These are phyloP conservation scores for Silene uniflora DNA, from an alignment of 148 eudicot species.

Conservation along the genomic window DNA sequence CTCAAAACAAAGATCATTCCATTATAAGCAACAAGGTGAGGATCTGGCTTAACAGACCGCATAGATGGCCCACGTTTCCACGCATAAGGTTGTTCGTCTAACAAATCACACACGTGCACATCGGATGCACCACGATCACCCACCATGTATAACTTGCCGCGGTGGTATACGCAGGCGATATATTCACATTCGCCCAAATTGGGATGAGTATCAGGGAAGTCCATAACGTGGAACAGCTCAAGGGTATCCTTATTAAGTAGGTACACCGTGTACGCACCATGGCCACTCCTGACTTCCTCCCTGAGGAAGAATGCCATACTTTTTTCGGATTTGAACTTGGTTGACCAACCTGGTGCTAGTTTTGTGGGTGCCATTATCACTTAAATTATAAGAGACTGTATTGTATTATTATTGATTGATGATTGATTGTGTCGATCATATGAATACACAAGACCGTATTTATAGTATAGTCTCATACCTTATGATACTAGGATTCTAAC, in stretches of 20 bases:
- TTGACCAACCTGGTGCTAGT: not conserved
- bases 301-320: not conserved
- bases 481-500: too few species aligned
- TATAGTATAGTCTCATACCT: too few species aligned
- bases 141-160: not conserved
- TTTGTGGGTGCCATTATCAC: not conserved
- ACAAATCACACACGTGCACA: not conserved
- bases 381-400: too few species aligned
- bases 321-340: not conserved
- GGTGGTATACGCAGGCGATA: not conserved
- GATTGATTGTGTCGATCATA: too few species aligned
- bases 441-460: too few species aligned
- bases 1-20: not conserved
- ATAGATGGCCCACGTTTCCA: not conserved
- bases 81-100: not conserved
- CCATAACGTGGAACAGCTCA: not conserved
- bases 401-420: too few species aligned
- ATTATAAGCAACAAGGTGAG: conserved; percentile 3
- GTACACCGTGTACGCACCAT: not conserved
- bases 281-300: not conserved
- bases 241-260: not conserved
- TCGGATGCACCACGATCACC: not conserved
- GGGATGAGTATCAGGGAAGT: not conserved
- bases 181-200: not conserved
- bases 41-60: not conserved